Evolutionary conservation across 2,329 filamentous ascomycete species (phyloP).

Genomic region (Aureobasidium sp.): DNA sequence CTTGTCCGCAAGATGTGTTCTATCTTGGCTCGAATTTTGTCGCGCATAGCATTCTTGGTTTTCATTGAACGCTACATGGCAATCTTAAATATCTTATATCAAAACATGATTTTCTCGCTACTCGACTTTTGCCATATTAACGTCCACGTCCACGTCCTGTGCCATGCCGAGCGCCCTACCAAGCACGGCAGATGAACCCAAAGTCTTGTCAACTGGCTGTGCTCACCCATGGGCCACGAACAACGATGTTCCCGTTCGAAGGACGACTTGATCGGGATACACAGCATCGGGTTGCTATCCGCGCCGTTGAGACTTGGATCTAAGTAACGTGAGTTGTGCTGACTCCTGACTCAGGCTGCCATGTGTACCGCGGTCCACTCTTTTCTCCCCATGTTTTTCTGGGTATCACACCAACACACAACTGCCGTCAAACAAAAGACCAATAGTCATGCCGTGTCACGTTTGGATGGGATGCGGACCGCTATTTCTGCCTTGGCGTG

Average conservation of each 20-base stretch:
- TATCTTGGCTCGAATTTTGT: background rate
- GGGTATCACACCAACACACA: background rate
- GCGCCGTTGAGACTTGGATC: conserved; percentile 4
- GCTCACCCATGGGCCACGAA: background rate
- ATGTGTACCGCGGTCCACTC: background rate
- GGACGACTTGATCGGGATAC: background rate
- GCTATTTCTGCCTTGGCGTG: background rate
- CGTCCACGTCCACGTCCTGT: background rate
- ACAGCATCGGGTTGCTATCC: conserved; percentile 9
- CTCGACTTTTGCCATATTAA: background rate
- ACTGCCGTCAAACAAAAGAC: background rate
- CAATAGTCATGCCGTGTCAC: background rate
- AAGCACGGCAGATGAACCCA: background rate
- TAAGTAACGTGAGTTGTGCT: conserved; percentile 1
- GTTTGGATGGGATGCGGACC: background rate
- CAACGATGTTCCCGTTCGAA: background rate
- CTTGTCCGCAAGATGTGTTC: background rate
- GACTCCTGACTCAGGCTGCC: background rate
- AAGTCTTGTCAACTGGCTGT: background rate
- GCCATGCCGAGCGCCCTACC: background rate
- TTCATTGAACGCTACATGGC: background rate
- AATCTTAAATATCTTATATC: background rate
- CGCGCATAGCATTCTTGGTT: background rate
- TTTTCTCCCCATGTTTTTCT: background rate
- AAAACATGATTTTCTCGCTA: background rate